Conservation (phyloP, 352 stramenopile genomes). For the Sclerospora graminicola region DNA sequence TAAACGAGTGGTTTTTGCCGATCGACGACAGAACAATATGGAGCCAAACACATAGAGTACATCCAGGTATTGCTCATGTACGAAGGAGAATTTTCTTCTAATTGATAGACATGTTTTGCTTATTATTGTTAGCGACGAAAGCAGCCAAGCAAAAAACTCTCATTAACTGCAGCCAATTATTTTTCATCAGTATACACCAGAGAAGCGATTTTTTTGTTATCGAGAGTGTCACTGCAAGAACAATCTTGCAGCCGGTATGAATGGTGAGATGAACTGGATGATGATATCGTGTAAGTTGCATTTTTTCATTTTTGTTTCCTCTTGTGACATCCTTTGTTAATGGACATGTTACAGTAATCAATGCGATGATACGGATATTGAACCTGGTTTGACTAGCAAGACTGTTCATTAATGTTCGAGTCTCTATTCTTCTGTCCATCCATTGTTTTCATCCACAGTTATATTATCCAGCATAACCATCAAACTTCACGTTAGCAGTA, state of each 20-base stretch:
- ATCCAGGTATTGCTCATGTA: too few relatives aligned
- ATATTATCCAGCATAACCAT: too few relatives aligned
- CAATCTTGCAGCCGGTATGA: slow-evolving; percentile 17
- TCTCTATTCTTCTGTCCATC: too few relatives aligned
- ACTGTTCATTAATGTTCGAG: slow-evolving; percentile 28
- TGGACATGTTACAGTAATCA: slow-evolving; percentile 18
- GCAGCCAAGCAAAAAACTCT: slow-evolving; percentile 10
- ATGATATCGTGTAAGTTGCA: slow-evolving; percentile 42
- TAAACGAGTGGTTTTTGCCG: too few relatives aligned
- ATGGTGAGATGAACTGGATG: slow-evolving; percentile 23
- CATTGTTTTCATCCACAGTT: too few relatives aligned
- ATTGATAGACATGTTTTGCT: too few relatives aligned
- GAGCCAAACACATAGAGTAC: too few relatives aligned
- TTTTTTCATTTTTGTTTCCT: neutral
- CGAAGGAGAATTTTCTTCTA: too few relatives aligned
- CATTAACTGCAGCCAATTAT: slow-evolving; percentile 11
- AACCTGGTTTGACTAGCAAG: slow-evolving; percentile 11
- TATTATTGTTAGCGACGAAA: too few relatives aligned
- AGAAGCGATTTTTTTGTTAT: slow-evolving; percentile 27
- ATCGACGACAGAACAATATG: too few relatives aligned
- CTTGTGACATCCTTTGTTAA: neutral
- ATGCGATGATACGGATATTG: slow-evolving; percentile 20
- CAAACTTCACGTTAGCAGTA: too few relatives aligned
- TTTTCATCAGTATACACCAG: slow-evolving; percentile 13
- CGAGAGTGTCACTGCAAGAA: slow-evolving; percentile 44